phyloP scores from a whole-genome alignment of 2,329 filamentous ascomycete genomes.

The Calonectria pseudoturangicola region DNA sequence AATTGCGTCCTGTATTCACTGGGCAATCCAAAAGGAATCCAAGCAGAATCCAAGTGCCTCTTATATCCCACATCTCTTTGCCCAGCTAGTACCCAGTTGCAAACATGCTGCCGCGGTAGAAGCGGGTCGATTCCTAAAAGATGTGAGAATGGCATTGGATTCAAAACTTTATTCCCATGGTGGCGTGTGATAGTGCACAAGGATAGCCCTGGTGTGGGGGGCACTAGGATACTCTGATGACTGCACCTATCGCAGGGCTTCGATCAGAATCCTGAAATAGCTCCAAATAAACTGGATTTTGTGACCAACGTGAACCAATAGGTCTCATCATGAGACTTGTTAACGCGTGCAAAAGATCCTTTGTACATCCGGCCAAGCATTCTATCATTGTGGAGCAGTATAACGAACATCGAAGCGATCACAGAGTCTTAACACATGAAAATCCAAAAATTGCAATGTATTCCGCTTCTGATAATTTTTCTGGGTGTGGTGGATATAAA shows the following conservation, averaged over 20 bases:
- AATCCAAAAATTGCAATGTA: neutral
- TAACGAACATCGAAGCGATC: neutral
- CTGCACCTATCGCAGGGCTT: neutral
- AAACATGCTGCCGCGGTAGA: too few relatives aligned
- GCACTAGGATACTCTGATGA: neutral
- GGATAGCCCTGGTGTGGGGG: neutral
- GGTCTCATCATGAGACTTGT: neutral
- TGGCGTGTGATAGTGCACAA: neutral
- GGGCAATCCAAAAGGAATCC: neutral
- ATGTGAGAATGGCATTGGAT: neutral
- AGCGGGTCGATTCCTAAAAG: neutral
- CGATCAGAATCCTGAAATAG: neutral
- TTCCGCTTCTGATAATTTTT: neutral
- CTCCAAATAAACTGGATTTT: neutral
- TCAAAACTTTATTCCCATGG: conserved; percentile 3
- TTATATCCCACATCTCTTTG: too few relatives aligned
- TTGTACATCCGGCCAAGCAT: neutral
- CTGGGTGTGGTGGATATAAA: neutral
- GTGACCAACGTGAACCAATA: neutral
- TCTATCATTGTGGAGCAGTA: conserved; percentile 16
- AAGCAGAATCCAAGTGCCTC: neutral
- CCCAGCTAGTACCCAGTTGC: neutral
- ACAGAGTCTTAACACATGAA: neutral
- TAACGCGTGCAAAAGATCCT: conserved; percentile 11
- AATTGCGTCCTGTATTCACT: too few relatives aligned